These are phyloP conservation scores for Golubevia pallescens DNA, from an alignment of 1,284 basidiomycete species.

Conservation along the genomic window DNA sequence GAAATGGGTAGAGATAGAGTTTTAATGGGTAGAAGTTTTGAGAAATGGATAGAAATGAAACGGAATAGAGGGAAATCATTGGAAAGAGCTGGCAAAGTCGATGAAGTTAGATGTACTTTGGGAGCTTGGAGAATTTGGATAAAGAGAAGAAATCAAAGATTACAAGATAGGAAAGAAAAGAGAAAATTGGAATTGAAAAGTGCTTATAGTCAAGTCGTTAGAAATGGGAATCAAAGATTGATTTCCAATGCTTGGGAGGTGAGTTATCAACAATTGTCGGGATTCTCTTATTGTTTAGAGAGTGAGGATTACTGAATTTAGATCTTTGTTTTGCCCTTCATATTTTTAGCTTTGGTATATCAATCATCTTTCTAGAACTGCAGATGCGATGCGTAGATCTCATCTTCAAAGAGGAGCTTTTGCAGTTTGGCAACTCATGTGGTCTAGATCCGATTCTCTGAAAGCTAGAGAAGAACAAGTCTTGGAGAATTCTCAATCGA, in stretches of 20 bases:
- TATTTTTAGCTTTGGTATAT: conserved; percentile 14
- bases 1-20: conserved; percentile 17
- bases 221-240: conserved; percentile 11
- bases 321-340: no score
- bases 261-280: no score
- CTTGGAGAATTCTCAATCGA: conserved; percentile 5
- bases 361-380: conserved; percentile 5
- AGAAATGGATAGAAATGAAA: conserved; percentile 13
- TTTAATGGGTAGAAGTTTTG: conserved; percentile 17
- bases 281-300: no score
- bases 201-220: conserved; percentile 20
- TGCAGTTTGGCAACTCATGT: conserved; percentile 28
- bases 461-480: conserved; percentile 11
- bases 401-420: conserved; percentile 31
- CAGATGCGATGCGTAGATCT: conserved; percentile 16
- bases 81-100: conserved; percentile 15
- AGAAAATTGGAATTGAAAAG: conserved; percentile 21
- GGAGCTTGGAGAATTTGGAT: conserved; percentile 31
- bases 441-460: conserved; percentile 14
- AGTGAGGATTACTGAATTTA: no score
- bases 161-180: conserved; percentile 20
- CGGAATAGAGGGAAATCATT: background rate
- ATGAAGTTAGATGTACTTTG: conserved; percentile 27
- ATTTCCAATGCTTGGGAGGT: conserved; percentile 2
- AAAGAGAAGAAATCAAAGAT: conserved; percentile 2